These are phyloP conservation scores for Cystobasidium pallidum DNA, from an alignment of 1,284 basidiomycete species.

Conservation along the genomic window DNA sequence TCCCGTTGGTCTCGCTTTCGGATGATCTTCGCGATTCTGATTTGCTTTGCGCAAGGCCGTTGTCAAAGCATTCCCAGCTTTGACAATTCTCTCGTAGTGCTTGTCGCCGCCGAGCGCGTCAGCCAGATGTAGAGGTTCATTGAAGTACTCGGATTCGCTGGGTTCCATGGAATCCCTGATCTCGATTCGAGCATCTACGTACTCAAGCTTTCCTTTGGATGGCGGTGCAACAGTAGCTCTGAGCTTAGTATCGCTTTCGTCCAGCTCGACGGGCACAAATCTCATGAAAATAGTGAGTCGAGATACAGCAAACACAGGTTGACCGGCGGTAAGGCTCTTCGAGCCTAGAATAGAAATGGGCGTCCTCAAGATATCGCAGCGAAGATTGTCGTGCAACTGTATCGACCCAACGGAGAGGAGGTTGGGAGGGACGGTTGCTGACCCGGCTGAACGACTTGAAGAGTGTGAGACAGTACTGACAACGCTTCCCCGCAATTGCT, in stretches of 20 bases:
- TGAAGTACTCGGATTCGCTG: constrained; percentile 15
- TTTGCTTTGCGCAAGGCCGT: constrained; percentile 35
- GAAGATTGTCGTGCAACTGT: constrained; percentile 30
- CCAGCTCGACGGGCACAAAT: constrained; percentile 30
- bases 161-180: constrained; percentile 32
- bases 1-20: constrained; percentile 33
- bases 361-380: constrained; percentile 39
- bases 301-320: constrained; percentile 33
- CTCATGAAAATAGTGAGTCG: constrained; percentile 27
- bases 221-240: constrained; percentile 9
- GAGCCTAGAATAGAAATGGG: constrained; percentile 23
- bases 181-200: constrained; percentile 37
- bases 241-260: constrained; percentile 29
- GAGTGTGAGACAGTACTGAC: constrained; percentile 6
- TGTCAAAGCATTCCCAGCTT: constrained; percentile 32
- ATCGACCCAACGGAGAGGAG: constrained; percentile 39
- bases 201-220: constrained; percentile 27
- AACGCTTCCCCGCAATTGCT: background rate
- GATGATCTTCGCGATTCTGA: constrained; percentile 38
- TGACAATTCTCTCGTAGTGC: constrained; percentile 40
- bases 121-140: constrained; percentile 34
- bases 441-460: background rate
- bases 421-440: background rate
- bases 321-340: constrained; percentile 25
- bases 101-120: constrained; percentile 35